Conservation (phyloP, 2,329 filamentous ascomycete species). For the Kalmusia sp. region DNA sequence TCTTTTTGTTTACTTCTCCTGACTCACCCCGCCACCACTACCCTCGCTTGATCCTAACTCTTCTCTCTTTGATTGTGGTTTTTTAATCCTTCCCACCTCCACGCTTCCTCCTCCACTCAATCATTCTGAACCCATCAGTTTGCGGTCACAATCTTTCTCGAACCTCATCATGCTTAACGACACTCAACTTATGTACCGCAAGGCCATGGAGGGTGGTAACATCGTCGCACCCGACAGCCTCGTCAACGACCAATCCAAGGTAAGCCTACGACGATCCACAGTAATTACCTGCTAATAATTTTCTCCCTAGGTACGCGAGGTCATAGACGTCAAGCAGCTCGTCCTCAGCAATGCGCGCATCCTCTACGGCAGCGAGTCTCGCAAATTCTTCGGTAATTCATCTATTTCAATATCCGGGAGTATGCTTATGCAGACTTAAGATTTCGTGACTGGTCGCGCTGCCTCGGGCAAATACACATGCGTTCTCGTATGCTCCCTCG, state of each 20-base stretch:
- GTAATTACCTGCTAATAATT: background rate
- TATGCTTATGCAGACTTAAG: conserved; percentile 16
- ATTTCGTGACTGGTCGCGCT: conserved; percentile 23
- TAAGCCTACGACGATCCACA: background rate
- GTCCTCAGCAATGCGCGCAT: conserved; percentile 33
- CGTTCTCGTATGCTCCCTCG: conserved; percentile 91
- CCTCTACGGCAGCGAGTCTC: conserved; percentile 33
- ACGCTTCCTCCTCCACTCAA: too few relatives aligned
- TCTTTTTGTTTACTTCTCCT: too few relatives aligned
- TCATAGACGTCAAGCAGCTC: conserved; percentile 32
- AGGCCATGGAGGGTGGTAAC: conserved; percentile 6
- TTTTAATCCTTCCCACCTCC: too few relatives aligned
- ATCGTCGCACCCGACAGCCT: background rate
- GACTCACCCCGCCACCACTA: too few relatives aligned
- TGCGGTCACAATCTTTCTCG: too few relatives aligned
- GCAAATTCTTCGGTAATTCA: conserved; percentile 30
- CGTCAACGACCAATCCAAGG: conserved; percentile 14
- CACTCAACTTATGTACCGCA: conserved; percentile 1
- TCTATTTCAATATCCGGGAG: accelerated
- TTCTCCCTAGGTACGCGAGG: conserved; percentile 57
- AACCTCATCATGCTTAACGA: conserved; percentile 3
- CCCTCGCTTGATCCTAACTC: too few relatives aligned
- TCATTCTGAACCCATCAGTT: too few relatives aligned
- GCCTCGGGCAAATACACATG: conserved; percentile 73
- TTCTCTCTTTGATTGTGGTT: too few relatives aligned